Percentiles rank a stretch among this genome's conserved stretches.
Evolutionary conservation across 2,329 filamentous ascomycete genomes (phyloP).

Genomic region (Monosporascus sp.): DNA sequence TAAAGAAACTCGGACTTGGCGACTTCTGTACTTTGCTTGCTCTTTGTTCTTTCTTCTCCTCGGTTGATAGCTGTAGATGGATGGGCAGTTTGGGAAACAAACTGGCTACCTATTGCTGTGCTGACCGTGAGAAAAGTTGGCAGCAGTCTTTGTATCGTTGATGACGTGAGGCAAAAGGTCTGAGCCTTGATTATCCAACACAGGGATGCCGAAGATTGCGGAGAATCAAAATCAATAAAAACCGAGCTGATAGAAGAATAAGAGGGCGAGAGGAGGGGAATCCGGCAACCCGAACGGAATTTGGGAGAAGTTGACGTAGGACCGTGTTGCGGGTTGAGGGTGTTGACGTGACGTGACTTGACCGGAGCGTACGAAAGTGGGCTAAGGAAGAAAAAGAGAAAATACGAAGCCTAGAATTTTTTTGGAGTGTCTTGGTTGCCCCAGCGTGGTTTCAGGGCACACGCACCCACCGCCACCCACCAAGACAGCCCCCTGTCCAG

Average conservation of each 20-base stretch:
- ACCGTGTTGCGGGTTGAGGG: constrained; percentile 12
- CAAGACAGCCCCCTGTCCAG: too few species aligned
- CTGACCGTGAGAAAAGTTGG: not conserved
- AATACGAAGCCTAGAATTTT: not conserved
- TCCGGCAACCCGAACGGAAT: constrained; percentile 13
- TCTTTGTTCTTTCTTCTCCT: too few species aligned
- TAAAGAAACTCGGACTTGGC: too few species aligned
- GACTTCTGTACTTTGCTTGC: too few species aligned
- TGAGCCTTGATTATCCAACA: not conserved
- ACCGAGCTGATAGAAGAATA: not conserved
- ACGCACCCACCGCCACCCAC: too few species aligned
- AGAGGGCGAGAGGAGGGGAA: not conserved
- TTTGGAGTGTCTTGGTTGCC: too few species aligned
- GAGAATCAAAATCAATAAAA: not conserved
- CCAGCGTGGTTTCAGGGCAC: too few species aligned
- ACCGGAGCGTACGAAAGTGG: constrained; percentile 23
- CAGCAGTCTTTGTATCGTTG: not conserved
- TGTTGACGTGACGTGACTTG: constrained; percentile 23
- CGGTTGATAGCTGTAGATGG: not conserved
- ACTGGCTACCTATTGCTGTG: not conserved
- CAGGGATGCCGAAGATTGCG: not conserved
- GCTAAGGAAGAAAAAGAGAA: constrained; percentile 17
- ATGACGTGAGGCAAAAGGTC: not conserved
- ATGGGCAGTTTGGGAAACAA: not conserved
- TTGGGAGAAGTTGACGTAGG: constrained; percentile 21